Conservation (phyloP, 176 grass and related monocot species). For the Canna indica region DNA sequence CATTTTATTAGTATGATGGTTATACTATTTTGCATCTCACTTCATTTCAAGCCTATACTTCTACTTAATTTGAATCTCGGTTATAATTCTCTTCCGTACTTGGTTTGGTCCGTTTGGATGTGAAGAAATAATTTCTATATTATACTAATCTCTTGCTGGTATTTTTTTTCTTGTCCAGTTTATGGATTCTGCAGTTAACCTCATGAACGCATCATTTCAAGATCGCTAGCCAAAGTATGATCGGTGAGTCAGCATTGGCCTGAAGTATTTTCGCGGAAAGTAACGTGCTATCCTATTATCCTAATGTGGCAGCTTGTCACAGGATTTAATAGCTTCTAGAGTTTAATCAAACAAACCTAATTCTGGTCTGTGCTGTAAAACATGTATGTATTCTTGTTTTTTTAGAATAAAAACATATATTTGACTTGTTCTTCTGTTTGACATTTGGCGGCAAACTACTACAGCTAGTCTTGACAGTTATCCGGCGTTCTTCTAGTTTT, state of each 20-base stretch:
- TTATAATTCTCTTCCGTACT: not conserved
- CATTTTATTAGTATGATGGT: not conserved
- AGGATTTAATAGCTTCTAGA: not conserved
- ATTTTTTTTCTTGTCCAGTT: not conserved
- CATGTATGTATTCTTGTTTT: not conserved
- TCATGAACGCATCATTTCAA: slow-evolving; percentile 24
- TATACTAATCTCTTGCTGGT: not conserved
- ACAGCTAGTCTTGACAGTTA: not conserved
- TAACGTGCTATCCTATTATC: not conserved
- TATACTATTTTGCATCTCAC: not conserved
- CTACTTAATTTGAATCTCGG: not conserved
- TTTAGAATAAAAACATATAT: not conserved
- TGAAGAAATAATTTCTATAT: not conserved
- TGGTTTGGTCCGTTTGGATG: not conserved
- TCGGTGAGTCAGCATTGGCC: not conserved
- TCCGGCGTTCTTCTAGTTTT: not conserved
- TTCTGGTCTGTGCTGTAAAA: not conserved
- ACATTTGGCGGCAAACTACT: not conserved
- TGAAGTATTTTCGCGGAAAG: not conserved
- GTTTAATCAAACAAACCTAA: not conserved
- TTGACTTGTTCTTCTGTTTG: not conserved
- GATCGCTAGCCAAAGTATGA: not conserved
- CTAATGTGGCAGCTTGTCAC: not conserved
- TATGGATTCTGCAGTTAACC: slow-evolving; percentile 19
- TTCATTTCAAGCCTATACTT: not conserved